Evolutionary conservation across 2,329 filamentous ascomycete genomes (phyloP).

Genomic region (Xylariaceae sp.): DNA sequence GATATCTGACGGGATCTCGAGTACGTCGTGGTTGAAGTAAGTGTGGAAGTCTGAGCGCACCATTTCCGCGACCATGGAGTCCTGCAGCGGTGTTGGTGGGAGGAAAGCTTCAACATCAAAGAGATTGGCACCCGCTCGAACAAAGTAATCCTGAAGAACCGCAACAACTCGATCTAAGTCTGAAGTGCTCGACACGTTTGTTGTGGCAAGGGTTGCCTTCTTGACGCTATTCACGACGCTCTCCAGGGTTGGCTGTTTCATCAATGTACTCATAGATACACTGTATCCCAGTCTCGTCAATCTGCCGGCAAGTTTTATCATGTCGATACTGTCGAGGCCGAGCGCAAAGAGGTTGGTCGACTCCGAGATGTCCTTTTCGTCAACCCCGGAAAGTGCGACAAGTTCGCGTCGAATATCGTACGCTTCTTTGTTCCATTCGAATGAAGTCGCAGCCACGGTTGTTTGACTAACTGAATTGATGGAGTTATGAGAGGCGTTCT

Average conservation of each 20-base stretch:
- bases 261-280: slow-evolving; percentile 69
- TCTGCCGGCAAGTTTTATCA: slow-evolving; percentile 74
- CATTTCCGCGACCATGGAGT: slow-evolving; percentile 82
- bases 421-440: slow-evolving; percentile 56
- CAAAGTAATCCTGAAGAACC: slow-evolving; percentile 38
- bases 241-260: slow-evolving; percentile 64
- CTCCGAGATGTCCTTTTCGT: slow-evolving; percentile 47
- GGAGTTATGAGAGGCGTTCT: neutral
- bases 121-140: slow-evolving; percentile 32
- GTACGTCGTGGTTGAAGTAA: slow-evolving; percentile 82
- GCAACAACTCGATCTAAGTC: slow-evolving; percentile 26
- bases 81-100: slow-evolving; percentile 77
- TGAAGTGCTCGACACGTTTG: neutral
- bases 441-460: slow-evolving; percentile 28
- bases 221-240: slow-evolving; percentile 45
- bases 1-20: slow-evolving; percentile 52
- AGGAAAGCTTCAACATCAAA: slow-evolving; percentile 53
- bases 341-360: slow-evolving; percentile 69
- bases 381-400: slow-evolving; percentile 53
- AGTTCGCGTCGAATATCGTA: slow-evolving; percentile 55
- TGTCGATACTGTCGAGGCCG: slow-evolving; percentile 87
- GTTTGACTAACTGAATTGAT: neutral
- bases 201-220: slow-evolving; percentile 5
- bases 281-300: slow-evolving; percentile 56
- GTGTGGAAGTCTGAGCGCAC: slow-evolving; percentile 63